Percentiles rank a stretch among this genome's conserved stretches.
Conservation (phyloP, 257 asterid species). For the Agastache rugosa region DNA sequence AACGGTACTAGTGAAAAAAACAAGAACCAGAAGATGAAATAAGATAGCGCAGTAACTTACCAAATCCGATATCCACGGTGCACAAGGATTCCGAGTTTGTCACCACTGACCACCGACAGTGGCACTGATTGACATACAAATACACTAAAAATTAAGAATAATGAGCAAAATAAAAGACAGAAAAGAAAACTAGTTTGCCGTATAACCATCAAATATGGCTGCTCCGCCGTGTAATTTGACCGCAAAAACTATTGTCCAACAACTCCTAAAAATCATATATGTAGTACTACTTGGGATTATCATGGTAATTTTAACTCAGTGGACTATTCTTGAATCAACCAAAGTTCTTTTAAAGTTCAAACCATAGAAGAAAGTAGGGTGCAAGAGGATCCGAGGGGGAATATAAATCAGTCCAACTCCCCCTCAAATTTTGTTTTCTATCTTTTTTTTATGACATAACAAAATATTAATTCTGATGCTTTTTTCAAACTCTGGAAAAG, state of each 20-base stretch:
- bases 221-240: not conserved
- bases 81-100: slow-evolving; percentile 69
- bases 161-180: not conserved
- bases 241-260: not conserved
- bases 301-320: not conserved
- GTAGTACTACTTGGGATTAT: not conserved
- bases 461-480: not conserved
- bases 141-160: slow-evolving; percentile 16
- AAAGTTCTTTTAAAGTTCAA: not conserved
- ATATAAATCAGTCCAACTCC: not conserved
- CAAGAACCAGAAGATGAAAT: slow-evolving; percentile 15
- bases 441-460: not conserved
- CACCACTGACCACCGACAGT: slow-evolving; percentile 74
- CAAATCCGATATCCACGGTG: slow-evolving; percentile 72
- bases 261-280: not conserved
- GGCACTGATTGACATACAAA: slow-evolving; percentile 62
- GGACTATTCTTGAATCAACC: not conserved
- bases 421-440: not conserved
- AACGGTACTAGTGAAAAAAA: slow-evolving; percentile 9
- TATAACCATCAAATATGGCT: not conserved
- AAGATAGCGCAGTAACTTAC: slow-evolving; percentile 49
- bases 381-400: not conserved
- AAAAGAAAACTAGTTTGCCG: slow-evolving; percentile 10
- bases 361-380: not conserved
- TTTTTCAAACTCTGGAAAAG: not conserved